Conservation (phyloP, 2,329 filamentous ascomycete species). For the Diaporthe humulicola region DNA sequence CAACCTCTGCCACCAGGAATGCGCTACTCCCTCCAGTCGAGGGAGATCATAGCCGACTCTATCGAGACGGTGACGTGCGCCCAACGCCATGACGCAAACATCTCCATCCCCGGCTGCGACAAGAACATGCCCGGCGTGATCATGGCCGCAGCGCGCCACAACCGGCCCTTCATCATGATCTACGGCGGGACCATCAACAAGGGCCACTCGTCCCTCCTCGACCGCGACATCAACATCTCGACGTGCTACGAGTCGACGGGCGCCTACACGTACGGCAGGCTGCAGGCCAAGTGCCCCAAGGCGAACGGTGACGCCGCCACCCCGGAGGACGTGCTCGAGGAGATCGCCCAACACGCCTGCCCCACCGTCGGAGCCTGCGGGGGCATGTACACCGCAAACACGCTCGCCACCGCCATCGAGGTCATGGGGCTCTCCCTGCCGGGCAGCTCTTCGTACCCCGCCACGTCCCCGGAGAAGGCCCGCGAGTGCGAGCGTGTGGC, state of each 20-base stretch:
- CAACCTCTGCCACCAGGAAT: slow-evolving; percentile 72
- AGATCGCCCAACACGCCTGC: slow-evolving; percentile 85
- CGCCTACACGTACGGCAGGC: slow-evolving; percentile 81
- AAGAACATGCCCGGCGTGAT: slow-evolving; percentile 97
- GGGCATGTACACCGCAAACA: slow-evolving; percentile 93
- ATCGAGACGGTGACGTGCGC: slow-evolving; percentile 95
- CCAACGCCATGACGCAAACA: slow-evolving; percentile 93
- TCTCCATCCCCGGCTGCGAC: slow-evolving; percentile 93
- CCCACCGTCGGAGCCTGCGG: slow-evolving; percentile 81
- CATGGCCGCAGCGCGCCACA: slow-evolving; percentile 92
- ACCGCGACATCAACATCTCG: slow-evolving; percentile 86
- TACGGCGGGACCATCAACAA: slow-evolving; percentile 93
- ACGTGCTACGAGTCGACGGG: slow-evolving; percentile 91
- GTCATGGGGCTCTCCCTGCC: slow-evolving; percentile 88
- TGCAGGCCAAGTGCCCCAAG: slow-evolving; percentile 78
- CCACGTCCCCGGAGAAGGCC: slow-evolving; percentile 84
- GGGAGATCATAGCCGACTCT: slow-evolving; percentile 93
- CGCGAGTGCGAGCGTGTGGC: slow-evolving; percentile 88
- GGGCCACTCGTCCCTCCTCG: slow-evolving; percentile 83
- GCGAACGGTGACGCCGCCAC: slow-evolving; percentile 67
- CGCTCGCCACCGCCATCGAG: slow-evolving; percentile 92
- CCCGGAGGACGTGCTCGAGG: slow-evolving; percentile 83
- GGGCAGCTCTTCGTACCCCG: slow-evolving; percentile 87
- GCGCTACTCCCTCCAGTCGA: slow-evolving; percentile 90
- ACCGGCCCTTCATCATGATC: slow-evolving; percentile 93